phyloP scores from a whole-genome alignment of 495 filamentous ascomycete species.

The Opeltia flavorubescens region DNA sequence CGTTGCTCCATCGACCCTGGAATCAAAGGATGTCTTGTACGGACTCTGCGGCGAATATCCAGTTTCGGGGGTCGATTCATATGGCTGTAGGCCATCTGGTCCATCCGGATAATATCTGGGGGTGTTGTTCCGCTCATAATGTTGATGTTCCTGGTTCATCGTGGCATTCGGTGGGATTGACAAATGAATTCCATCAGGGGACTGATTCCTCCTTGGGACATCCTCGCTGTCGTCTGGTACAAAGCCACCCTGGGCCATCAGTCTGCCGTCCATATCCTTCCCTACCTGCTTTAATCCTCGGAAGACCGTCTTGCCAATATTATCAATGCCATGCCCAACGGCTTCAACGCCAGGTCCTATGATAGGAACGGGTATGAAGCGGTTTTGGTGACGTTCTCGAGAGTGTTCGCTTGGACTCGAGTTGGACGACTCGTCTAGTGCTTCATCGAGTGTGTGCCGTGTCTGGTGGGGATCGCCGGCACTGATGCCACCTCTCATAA shows the following conservation, averaged over 20 bases:
- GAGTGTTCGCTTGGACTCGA: slow-evolving; percentile 19
- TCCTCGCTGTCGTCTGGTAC: neutral
- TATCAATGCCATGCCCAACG: slow-evolving; percentile 50
- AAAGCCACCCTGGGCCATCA: slow-evolving; percentile 44
- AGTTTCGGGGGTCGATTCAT: neutral
- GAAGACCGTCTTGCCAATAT: slow-evolving; percentile 38
- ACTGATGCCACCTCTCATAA: slow-evolving; percentile 57
- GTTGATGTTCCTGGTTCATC: neutral
- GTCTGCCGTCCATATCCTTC: slow-evolving; percentile 26
- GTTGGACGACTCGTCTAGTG: slow-evolving; percentile 36
- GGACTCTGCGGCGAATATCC: neutral
- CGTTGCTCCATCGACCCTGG: neutral
- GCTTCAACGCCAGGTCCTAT: slow-evolving; percentile 29
- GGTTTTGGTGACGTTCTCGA: slow-evolving; percentile 17
- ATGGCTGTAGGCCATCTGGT: neutral
- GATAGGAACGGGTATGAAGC: slow-evolving; percentile 24
- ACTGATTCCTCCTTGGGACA: neutral
- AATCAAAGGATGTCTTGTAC: slow-evolving; percentile 1
- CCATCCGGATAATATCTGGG: neutral
- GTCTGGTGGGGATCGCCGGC: slow-evolving; percentile 74
- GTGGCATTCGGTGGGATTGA: neutral
- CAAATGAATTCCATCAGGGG: neutral
- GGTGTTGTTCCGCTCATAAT: neutral
- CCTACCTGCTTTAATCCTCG: slow-evolving; percentile 36
- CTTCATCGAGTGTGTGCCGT: slow-evolving; percentile 55